These are phyloP conservation scores for Scytalidium sp. DNA, from an alignment of 2,329 filamentous ascomycete species.

Conservation along the genomic window DNA sequence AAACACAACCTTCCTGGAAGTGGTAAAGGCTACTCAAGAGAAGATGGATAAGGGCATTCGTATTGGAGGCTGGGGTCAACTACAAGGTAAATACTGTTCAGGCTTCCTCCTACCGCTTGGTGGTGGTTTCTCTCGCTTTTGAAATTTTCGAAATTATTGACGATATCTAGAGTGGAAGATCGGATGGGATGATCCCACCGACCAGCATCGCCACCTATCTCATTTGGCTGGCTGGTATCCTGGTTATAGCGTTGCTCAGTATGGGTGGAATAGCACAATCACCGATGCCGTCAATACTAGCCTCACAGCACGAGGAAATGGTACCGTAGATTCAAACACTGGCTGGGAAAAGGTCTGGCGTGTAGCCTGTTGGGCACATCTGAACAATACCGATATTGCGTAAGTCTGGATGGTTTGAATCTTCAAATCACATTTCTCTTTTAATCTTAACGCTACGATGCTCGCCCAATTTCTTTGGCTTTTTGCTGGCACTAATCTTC, in stretches of 20 bases:
- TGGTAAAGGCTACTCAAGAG: conserved; percentile 38
- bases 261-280: conserved; percentile 19
- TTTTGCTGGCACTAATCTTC: not conserved
- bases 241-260: conserved; percentile 34
- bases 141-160: not conserved
- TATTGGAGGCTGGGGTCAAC: conserved; percentile 36
- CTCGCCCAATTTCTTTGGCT: too few species aligned
- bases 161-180: conserved; percentile 40
- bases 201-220: conserved; percentile 43
- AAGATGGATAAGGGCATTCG: conserved; percentile 47
- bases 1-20: conserved; percentile 26
- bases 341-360: conserved; percentile 48
- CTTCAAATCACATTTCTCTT: not conserved
- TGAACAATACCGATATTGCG: conserved; percentile 38
- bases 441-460: not conserved
- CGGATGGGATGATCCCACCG: conserved; percentile 33
- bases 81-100: conserved; percentile 24
- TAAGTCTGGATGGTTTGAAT: too few species aligned
- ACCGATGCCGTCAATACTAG: conserved; percentile 33
- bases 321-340: conserved; percentile 39
- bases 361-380: conserved; percentile 39
- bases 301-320: conserved; percentile 35
- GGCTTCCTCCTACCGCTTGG: not conserved
- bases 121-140: not conserved
- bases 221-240: conserved; percentile 43